Conservation (phyloP, 352 stramenopile species). For the Globisporangium rhizosaccharum region DNA sequence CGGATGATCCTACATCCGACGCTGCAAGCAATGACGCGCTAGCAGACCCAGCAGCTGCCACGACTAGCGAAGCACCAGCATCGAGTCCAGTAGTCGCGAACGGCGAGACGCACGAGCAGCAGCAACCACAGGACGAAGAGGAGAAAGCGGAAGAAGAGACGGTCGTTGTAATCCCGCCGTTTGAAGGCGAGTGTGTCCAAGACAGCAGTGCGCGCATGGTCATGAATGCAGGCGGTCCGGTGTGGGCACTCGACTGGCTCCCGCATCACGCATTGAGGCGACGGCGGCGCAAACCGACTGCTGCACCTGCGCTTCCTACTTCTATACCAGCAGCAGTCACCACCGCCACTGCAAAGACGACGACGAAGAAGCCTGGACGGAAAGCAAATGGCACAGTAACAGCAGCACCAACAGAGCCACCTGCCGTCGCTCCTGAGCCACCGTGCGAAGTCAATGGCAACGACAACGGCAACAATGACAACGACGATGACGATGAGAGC, state of each 20-base stretch:
- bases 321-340: too few species aligned
- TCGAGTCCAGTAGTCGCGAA: neutral
- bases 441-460: neutral
- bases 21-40: neutral
- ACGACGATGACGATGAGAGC: neutral
- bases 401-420: neutral
- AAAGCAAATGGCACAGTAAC: neutral
- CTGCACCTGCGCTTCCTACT: too few species aligned
- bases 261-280: conserved; percentile 12
- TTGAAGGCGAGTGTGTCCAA: conserved; percentile 32
- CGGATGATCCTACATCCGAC: neutral
- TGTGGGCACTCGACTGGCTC: conserved; percentile 83
- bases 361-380: neutral
- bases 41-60: neutral
- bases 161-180: conserved; percentile 34
- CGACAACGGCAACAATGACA: neutral
- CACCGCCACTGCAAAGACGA: neutral
- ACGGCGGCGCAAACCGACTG: neutral
- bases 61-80: neutral
- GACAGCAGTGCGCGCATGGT: conserved; percentile 26
- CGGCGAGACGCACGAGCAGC: neutral
- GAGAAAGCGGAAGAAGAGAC: neutral
- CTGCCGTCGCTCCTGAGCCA: too few species aligned
- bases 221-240: conserved; percentile 63
- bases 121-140: neutral